Conservation (phyloP, 805 yeast species). For the Metschnikowia baotianmanensis region DNA sequence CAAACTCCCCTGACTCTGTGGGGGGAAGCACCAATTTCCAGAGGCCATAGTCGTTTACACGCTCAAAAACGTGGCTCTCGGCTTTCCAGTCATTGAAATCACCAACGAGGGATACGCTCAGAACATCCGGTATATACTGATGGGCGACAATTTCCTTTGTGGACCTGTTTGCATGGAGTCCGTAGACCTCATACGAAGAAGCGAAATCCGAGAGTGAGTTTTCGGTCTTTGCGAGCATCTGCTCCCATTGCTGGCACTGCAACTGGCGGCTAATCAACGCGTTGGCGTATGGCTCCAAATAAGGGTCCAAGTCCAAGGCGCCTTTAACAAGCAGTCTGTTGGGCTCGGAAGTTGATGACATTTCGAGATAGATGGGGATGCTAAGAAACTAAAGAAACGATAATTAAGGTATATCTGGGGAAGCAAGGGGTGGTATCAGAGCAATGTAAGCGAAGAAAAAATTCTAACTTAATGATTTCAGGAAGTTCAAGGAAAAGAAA, state of each 20-base stretch:
- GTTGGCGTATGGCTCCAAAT: conserved; percentile 75
- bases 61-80: conserved; percentile 50
- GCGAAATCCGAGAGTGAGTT: conserved; percentile 65
- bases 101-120: conserved; percentile 74
- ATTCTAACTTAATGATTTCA: too few species aligned
- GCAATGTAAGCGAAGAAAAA: too few species aligned
- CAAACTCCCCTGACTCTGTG: conserved; percentile 45
- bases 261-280: conserved; percentile 67
- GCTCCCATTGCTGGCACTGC: conserved; percentile 62
- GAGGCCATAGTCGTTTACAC: conserved; percentile 63
- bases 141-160: conserved; percentile 59
- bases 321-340: conserved; percentile 39
- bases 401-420: background rate
- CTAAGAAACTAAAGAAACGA: background rate
- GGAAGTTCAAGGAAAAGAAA: background rate
- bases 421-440: too few species aligned
- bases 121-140: conserved; percentile 93
- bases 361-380: background rate
- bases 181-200: conserved; percentile 70
- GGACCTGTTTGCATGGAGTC: conserved; percentile 59
- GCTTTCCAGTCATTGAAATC: conserved; percentile 88
- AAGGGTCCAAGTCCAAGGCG: conserved; percentile 76
- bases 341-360: background rate
- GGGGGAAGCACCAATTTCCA: conserved; percentile 66
- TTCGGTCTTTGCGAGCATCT: conserved; percentile 52